phyloP scores from a whole-genome alignment of 176 grass and related monocot genomes.

The Paspalum notatum region DNA sequence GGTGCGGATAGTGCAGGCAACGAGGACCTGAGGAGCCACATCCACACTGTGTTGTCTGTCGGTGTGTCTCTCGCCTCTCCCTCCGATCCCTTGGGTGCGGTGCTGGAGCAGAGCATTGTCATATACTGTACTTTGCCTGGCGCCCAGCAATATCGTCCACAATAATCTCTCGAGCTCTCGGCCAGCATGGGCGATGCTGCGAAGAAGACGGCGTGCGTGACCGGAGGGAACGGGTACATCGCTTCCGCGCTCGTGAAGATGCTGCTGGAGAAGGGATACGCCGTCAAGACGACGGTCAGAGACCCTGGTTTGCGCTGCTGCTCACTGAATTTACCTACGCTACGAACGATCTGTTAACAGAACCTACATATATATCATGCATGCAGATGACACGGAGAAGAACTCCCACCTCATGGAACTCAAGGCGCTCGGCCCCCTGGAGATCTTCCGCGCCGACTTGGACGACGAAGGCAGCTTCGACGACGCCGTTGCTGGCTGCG shows the following conservation, averaged over 20 bases:
- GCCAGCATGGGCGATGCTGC: background rate
- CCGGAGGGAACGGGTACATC: conserved; percentile 13
- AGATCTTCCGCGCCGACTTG: conserved; percentile 20
- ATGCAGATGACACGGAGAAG: conserved; percentile 44
- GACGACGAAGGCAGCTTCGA: conserved; percentile 31
- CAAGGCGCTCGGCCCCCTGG: background rate
- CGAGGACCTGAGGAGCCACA: too few species aligned
- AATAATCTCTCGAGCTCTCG: too few species aligned
- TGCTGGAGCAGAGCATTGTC: too few species aligned
- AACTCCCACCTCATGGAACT: conserved; percentile 11
- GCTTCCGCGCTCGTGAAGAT: background rate
- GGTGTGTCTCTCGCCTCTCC: too few species aligned
- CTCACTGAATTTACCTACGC: too few species aligned
- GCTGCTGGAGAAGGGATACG: background rate
- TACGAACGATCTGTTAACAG: background rate
- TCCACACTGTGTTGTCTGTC: too few species aligned
- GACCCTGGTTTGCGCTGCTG: background rate
- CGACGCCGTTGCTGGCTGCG: conserved; percentile 1
- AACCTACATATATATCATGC: background rate
- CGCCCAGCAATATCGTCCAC: too few species aligned
- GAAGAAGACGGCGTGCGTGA: conserved; percentile 2
- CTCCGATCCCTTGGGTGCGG: too few species aligned
- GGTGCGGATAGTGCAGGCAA: too few species aligned
- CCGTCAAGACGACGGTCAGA: background rate
- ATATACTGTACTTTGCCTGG: too few species aligned